A percentile compares a stretch with the other conserved stretches of the same genome.
phyloP scores from a whole-genome alignment of 495 filamentous ascomycete species.

The Daldinia decipiens region DNA sequence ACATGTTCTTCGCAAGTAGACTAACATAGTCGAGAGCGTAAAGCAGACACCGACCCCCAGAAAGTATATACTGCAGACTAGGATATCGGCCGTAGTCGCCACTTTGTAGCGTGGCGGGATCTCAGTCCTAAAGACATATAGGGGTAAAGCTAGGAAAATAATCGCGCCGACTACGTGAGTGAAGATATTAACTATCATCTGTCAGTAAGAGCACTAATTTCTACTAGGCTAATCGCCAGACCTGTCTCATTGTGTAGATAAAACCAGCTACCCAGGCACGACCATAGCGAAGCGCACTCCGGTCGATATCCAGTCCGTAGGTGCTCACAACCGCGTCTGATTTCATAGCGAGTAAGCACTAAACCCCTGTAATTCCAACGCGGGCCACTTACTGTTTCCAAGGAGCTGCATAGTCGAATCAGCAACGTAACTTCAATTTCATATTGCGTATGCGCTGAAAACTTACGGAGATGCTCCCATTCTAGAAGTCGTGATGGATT shows the following conservation, averaged over 20 bases:
- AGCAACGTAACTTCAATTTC: neutral
- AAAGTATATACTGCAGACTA: slow-evolving; percentile 60
- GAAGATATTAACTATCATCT: neutral
- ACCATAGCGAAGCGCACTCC: slow-evolving; percentile 43
- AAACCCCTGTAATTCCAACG: neutral
- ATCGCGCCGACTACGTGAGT: slow-evolving; percentile 50
- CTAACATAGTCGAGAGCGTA: slow-evolving; percentile 52
- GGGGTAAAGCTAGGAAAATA: slow-evolving; percentile 56
- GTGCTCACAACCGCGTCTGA: slow-evolving; percentile 33
- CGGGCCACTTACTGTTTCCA: neutral
- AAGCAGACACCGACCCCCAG: slow-evolving; percentile 64
- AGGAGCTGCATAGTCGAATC: neutral
- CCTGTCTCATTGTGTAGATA: slow-evolving; percentile 49
- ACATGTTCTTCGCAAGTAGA: neutral
- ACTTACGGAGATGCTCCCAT: neutral
- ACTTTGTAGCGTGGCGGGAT: slow-evolving; percentile 48
- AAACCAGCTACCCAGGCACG: slow-evolving; percentile 51
- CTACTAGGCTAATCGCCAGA: neutral
- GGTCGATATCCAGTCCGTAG: slow-evolving; percentile 35
- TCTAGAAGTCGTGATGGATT: neutral
- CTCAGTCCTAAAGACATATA: slow-evolving; percentile 50
- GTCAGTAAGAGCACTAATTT: neutral
- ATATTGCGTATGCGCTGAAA: neutral
- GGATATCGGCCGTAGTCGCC: slow-evolving; percentile 51
- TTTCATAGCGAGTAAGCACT: neutral